Conservation (phyloP, 768 basidiomycete genomes). For the Lyophyllum semitale region DNA sequence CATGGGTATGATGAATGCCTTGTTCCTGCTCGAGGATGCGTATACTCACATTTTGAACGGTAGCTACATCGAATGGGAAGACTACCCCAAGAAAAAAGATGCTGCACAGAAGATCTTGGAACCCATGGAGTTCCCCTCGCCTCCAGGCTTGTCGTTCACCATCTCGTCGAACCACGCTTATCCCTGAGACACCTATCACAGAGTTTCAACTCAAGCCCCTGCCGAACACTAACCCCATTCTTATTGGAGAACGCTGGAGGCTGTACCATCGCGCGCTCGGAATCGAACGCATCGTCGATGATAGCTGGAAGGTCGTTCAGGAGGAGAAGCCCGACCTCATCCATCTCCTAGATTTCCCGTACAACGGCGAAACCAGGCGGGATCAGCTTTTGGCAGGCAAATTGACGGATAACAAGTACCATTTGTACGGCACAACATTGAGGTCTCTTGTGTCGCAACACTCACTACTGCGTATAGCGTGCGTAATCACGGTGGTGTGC, state of each 20-base stretch:
- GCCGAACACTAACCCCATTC: conserved; percentile 50
- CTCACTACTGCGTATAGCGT: conserved; percentile 30
- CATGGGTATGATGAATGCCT: conserved; percentile 28
- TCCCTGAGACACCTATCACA: conserved; percentile 12
- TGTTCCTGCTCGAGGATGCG: background rate
- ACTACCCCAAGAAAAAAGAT: conserved; percentile 43
- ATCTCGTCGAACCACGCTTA: background rate
- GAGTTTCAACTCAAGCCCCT: conserved; percentile 52
- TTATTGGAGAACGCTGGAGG: conserved; percentile 53
- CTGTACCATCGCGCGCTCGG: conserved; percentile 54
- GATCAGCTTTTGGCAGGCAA: conserved; percentile 44
- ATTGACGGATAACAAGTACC: conserved; percentile 49
- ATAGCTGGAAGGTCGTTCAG: conserved; percentile 53
- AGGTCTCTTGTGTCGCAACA: background rate
- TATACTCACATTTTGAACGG: background rate
- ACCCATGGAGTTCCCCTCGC: conserved; percentile 37
- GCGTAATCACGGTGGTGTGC: conserved; percentile 56
- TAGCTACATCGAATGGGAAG: conserved; percentile 53
- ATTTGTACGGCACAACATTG: conserved; percentile 42
- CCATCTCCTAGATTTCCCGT: conserved; percentile 56
- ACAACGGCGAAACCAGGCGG: conserved; percentile 53
- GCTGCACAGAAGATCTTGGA: conserved; percentile 41
- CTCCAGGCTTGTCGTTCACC: conserved; percentile 33
- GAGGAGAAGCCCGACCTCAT: conserved; percentile 53
- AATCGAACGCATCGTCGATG: conserved; percentile 43